These are phyloP conservation scores for Chionographis japonica DNA, from an alignment of 106 monocot species.

Conservation along the genomic window DNA sequence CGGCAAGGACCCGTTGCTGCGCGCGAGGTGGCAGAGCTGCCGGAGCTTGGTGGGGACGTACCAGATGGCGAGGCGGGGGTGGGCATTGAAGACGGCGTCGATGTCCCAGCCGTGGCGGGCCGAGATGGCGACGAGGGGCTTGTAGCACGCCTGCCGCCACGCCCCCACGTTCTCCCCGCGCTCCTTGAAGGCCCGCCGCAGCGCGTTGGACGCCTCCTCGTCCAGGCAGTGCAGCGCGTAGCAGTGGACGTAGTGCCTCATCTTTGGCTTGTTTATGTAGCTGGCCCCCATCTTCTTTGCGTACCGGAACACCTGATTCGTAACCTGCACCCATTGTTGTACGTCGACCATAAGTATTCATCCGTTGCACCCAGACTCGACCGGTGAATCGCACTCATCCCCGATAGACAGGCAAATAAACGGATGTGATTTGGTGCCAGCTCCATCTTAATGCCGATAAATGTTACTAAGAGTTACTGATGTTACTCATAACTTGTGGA, in stretches of 20 bases:
- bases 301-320: slow-evolving; percentile 93
- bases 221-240: slow-evolving; percentile 95
- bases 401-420: too few species aligned
- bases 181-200: slow-evolving; percentile 73
- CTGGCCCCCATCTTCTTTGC: slow-evolving; percentile 86
- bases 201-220: slow-evolving; percentile 72
- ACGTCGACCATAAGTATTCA: neutral
- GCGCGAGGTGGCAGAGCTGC: slow-evolving; percentile 84
- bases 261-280: slow-evolving; percentile 99
- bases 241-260: slow-evolving; percentile 99
- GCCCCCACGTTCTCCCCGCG: slow-evolving; percentile 91
- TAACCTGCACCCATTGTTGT: slow-evolving; percentile 46
- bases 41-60: slow-evolving; percentile 98
- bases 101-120: slow-evolving; percentile 80
- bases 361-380: neutral
- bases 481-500: too few species aligned
- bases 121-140: slow-evolving; percentile 82
- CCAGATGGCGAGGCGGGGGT: slow-evolving; percentile 86
- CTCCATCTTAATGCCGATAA: too few species aligned
- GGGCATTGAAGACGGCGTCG: slow-evolving; percentile 82
- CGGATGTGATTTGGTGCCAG: too few species aligned
- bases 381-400: too few species aligned
- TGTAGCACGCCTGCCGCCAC: slow-evolving; percentile 92
- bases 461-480: too few species aligned
- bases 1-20: slow-evolving; percentile 21